Evolutionary conservation across 495 filamentous ascomycete genomes (phyloP), one percentile per base, ranked within the genome.

Genomic region (Letharia lupina): DNA sequence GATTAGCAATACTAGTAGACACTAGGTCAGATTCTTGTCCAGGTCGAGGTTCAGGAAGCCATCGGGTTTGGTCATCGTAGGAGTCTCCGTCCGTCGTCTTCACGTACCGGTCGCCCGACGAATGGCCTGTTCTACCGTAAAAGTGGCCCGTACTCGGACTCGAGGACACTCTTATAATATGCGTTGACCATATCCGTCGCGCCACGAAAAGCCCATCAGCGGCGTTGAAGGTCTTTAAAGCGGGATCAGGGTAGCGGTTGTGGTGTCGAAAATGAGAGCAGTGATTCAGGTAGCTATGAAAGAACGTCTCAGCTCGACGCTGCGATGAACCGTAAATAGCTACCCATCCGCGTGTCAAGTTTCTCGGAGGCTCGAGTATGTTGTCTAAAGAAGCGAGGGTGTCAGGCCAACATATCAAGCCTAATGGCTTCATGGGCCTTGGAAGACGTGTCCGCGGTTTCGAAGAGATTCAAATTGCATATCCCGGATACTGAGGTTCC

Each of bases 1-100:
- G 73, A 75, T 84, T 81, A 84, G 82, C 80, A 77, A 47, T 9
- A 23, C 56, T 60, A 68, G 39, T 45, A 60, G 18, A 47, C 45
- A 57, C 31, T 11, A 39, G 20, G 1, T 52, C n/a, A 16, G 31
- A 23, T 69, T 4, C 58, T 66, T 33, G 28, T 7, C 23, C 23
- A 4, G 48, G 48, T 31, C 5, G 23, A 52, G 23, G 48, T 5
- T 4, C 31, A 52, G 20, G n/a, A 52, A 5, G 39, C 39, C 48
- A 39, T 35, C 4, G 18, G 1, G 37, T 52, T 28, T 15, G 28
- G 31, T 56, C 52, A 31, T 56, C 15, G 52, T 35, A 18, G 16
- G 11, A 16, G 15, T 37, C 15, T 37, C 16, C 33, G 54, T 20
- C 16, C 10, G 15, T 57, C 33, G 1, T 57, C 54, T 10, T 4